phyloP scores from a whole-genome alignment of 2,329 filamentous ascomycete species.

The Sarocladiaceae sp. region DNA sequence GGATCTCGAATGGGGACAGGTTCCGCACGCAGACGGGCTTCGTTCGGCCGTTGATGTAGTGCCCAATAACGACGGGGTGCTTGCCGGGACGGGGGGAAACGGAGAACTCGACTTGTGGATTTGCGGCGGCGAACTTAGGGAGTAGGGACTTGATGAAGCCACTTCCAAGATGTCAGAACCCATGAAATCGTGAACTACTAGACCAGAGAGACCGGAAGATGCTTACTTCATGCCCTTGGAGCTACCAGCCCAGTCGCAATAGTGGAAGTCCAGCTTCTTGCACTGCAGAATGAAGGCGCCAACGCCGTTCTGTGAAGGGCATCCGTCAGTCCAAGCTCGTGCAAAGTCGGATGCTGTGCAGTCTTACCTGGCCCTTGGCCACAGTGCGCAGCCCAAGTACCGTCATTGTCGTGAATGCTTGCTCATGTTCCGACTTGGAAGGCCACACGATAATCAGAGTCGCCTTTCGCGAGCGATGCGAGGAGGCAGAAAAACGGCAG shows the following conservation, averaged over 20 bases:
- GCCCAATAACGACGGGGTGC: constrained; percentile 81
- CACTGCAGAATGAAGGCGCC: constrained; percentile 97
- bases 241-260: constrained; percentile 93
- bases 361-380: constrained; percentile 45
- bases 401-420: constrained; percentile 38
- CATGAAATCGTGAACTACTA: constrained; percentile 20
- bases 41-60: constrained; percentile 85
- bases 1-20: constrained; percentile 70
- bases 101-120: constrained; percentile 86
- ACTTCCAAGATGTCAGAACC: too few relatives aligned
- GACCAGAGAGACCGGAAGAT: not conserved
- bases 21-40: constrained; percentile 89
- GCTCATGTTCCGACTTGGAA: not conserved
- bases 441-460: too few relatives aligned
- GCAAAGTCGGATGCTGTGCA: not conserved
- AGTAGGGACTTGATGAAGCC: constrained; percentile 75
- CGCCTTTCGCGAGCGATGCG: not conserved
- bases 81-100: constrained; percentile 84
- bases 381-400: constrained; percentile 47
- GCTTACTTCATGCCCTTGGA: constrained; percentile 89
- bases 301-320: constrained; percentile 77
- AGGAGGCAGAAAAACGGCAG: constrained; percentile 9
- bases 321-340: not conserved
- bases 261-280: constrained; percentile 92
- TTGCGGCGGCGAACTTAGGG: constrained; percentile 67